phyloP scores from a whole-genome alignment of 2,329 filamentous ascomycete genomes.

The Aplosporella prunicola region DNA sequence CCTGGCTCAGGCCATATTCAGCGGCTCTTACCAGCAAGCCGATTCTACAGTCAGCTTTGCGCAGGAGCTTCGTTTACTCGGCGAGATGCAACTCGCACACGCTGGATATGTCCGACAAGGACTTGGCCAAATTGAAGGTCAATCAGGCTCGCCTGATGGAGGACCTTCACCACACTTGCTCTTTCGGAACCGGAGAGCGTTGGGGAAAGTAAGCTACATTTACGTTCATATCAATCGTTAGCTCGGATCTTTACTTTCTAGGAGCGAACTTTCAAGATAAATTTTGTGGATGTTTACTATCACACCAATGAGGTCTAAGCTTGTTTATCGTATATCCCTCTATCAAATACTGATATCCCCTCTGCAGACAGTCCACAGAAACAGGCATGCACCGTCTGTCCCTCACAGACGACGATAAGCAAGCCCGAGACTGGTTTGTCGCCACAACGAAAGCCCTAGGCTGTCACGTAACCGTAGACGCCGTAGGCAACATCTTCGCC shows the following conservation, averaged over 20 bases:
- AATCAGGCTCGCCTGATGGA: slow-evolving; percentile 52
- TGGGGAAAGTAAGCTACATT: slow-evolving; percentile 52
- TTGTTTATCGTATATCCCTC: neutral
- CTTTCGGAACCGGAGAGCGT: slow-evolving; percentile 56
- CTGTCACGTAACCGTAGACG: slow-evolving; percentile 59
- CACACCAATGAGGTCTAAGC: too few relatives aligned
- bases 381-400: slow-evolving; percentile 70
- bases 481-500: slow-evolving; percentile 76
- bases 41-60: too few relatives aligned
- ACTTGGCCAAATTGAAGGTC: slow-evolving; percentile 46
- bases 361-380: slow-evolving; percentile 44
- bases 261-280: too few relatives aligned
- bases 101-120: slow-evolving; percentile 41
- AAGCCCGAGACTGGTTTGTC: slow-evolving; percentile 67
- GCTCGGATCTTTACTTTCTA: neutral
- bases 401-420: slow-evolving; percentile 61
- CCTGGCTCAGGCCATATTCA: too few relatives aligned
- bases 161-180: slow-evolving; percentile 55
- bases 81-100: slow-evolving; percentile 29
- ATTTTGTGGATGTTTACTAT: too few relatives aligned
- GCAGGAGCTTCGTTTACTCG: slow-evolving; percentile 12
- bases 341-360: neutral
- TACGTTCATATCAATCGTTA: slow-evolving; percentile 2
- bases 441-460: slow-evolving; percentile 52
- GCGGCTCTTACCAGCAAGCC: too few relatives aligned